A percentile compares a stretch with the other conserved stretches of the same genome.
These are phyloP conservation scores for Eimeria praecox DNA, from an alignment of 169 alveolate genomes.

Conservation along the genomic window DNA sequence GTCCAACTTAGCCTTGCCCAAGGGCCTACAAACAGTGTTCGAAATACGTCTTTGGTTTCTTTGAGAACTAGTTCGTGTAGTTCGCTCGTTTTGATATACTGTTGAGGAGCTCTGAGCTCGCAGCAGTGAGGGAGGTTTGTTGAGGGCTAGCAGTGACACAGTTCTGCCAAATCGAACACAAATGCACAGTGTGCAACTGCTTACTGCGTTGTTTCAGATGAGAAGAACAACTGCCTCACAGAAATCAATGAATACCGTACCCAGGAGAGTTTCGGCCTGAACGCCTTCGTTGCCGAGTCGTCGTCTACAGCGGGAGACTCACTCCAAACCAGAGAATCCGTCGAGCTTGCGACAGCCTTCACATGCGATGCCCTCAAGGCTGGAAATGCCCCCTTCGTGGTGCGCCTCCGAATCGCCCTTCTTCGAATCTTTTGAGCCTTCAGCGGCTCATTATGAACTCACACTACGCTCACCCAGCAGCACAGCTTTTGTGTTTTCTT, in stretches of 20 bases:
- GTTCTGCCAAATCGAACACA: not conserved
- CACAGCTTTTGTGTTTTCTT: not conserved
- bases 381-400: not conserved
- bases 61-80: not conserved
- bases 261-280: constrained; percentile 26
- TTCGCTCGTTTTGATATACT: not conserved
- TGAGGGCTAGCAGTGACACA: not conserved
- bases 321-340: not conserved
- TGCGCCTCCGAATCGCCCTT: not conserved
- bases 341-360: not conserved
- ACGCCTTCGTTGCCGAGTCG: not conserved
- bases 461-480: not conserved
- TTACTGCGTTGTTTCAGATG: not conserved
- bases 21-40: not conserved
- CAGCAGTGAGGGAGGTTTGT: not conserved
- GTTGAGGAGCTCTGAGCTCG: not conserved
- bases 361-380: constrained; percentile 18
- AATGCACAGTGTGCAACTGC: not conserved
- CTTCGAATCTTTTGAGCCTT: not conserved
- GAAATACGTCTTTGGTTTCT: not conserved
- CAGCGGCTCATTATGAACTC: not conserved
- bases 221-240: not conserved
- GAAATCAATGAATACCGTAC: constrained; percentile 60
- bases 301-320: not conserved
- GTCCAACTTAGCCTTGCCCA: not conserved